Evolutionary conservation across 2,329 filamentous ascomycete genomes (phyloP), one percentile per base, ranked within the genome.

Genomic region (Curvularia hawaiiensis): DNA sequence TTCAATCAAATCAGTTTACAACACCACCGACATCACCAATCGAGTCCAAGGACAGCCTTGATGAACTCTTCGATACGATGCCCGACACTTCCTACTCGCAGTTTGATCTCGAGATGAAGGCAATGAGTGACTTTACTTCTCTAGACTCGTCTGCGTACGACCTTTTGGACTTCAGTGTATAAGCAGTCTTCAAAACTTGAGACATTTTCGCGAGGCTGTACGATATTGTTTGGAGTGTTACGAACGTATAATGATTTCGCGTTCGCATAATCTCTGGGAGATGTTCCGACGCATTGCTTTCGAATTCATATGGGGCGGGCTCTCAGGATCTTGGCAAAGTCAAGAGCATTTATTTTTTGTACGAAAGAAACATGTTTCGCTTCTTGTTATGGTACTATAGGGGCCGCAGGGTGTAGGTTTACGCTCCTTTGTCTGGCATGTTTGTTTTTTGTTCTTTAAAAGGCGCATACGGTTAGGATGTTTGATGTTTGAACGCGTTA

Each of bases 91-190:
- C 68, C 5, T 74, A 69, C 54, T 75, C 74, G 18, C 73, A 75
- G 24, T 76, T 75, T 39, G 74, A 76, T 20, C 70, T 76, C 20
- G 74, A 75, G 62, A 74, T 76, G 72, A 74, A 75, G 55, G 74
- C 74, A 1, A 74, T 76, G 68, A 64, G 65, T 46, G 73, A 75
- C 12, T 75, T 73, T 46, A 65, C 70, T 20, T 69, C 66, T 7
- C 52, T 72, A 11, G 73, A 76, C 54, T 62, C 63, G 11, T 61
- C 57, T 30, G 63, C 60, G 12, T 76, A 72, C 58, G 72, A 75
- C 49, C 70, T 75, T 40, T 62, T 76, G 58, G 71, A 75, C 60
- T 76, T 76, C 50, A 66, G 54, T 46, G 61, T 70, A 57, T 74
- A 67, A 63, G 38, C n/a, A 48, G 35, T 51, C 41, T 24, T 39